Evolutionary conservation across 805 yeast species (phyloP), one percentile per base, ranked within the genome.

Genomic region (Naumovozyma baii): DNA sequence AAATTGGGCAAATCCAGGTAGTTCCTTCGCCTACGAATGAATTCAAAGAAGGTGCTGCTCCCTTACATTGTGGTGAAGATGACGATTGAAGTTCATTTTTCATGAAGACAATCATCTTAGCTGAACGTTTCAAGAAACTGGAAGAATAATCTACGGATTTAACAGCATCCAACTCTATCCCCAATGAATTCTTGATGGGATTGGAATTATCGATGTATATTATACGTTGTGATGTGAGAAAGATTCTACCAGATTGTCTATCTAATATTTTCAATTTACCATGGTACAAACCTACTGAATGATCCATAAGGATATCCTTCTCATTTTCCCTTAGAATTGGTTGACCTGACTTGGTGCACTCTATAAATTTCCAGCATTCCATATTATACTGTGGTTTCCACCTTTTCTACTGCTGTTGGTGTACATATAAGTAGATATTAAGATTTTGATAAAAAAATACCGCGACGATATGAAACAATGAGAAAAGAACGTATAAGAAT

Each of bases 1-100:
- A 90, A 3, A 92, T 88, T n/a, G 82, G 80, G 57, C 98, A 90
- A 1, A 72, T 70, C 98, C 98, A 90, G 7, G 39, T 30, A 3
- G 51, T 42, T 2, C 22, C 18, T 17, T n/a, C 22, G 3, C 31
- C 35, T 3, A 30, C 37, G 9, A 13, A 14, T 15, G 31, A 35
- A 9, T 17, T 15, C 12, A 30, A 14, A 22, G 26, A 22, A 22
- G 26, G 9, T 4, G 18, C 14, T 19, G n/a, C 29, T 28, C 43
- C 38, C 20, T 37, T 42, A 18, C 36, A 18, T 4, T 28, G 18
- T 18, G 18, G 15, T 32, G 18, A 7, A 5, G 19, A 15, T 20
- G 18, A 18, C 18, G n/a, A n/a, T n/a, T n/a, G n/a, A n/a, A n/a
- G n/a, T 10, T 28, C 34, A 36, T 17, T 18, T 9, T 54, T 63